Evolutionary conservation across 2,329 filamentous ascomycete genomes (phyloP).

Genomic region (Fusarium torreyae): DNA sequence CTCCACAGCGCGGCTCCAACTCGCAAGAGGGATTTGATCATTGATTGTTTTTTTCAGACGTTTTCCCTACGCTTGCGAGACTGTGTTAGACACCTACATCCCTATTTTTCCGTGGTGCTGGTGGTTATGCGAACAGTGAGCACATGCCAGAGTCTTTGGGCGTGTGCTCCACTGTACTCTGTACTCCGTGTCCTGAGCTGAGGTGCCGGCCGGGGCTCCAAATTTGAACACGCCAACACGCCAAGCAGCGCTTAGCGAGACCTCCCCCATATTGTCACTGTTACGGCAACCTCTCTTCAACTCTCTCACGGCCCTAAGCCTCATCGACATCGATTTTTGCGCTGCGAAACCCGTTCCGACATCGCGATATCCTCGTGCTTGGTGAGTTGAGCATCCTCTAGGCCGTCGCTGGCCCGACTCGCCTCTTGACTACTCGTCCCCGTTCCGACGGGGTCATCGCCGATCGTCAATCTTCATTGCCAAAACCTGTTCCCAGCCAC

Average conservation of each 20-base stretch:
- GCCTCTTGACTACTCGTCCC: slow-evolving; percentile 29
- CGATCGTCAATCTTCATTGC: slow-evolving; percentile 39
- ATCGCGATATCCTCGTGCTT: slow-evolving; percentile 48
- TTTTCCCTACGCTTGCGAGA: slow-evolving; percentile 24
- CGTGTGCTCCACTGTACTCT: slow-evolving; percentile 52
- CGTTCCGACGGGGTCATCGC: slow-evolving; percentile 29
- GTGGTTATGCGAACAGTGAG: slow-evolving; percentile 45
- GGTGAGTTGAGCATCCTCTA: slow-evolving; percentile 45
- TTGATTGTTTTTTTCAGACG: slow-evolving; percentile 36
- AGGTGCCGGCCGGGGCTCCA: slow-evolving; percentile 44
- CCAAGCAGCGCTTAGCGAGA: slow-evolving; percentile 56
- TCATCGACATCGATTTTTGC: slow-evolving; percentile 45
- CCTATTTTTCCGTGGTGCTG: slow-evolving; percentile 39
- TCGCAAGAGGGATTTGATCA: slow-evolving; percentile 47
- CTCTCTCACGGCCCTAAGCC: slow-evolving; percentile 45
- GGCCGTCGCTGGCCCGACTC: slow-evolving; percentile 38
- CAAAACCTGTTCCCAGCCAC: slow-evolving; percentile 43
- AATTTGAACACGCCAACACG: slow-evolving; percentile 52
- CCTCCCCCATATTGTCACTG: slow-evolving; percentile 47
- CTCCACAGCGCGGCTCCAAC: slow-evolving; percentile 46
- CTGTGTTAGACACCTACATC: slow-evolving; percentile 17
- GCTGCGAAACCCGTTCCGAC: slow-evolving; percentile 44
- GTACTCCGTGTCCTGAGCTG: slow-evolving; percentile 44
- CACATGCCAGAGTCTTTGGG: slow-evolving; percentile 51
- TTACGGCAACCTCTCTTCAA: slow-evolving; percentile 52